Evolutionary conservation across 768 basidiomycete species (phyloP), one percentile per base, ranked within the genome.

Genomic region (Macrolepiota fuliginosa): DNA sequence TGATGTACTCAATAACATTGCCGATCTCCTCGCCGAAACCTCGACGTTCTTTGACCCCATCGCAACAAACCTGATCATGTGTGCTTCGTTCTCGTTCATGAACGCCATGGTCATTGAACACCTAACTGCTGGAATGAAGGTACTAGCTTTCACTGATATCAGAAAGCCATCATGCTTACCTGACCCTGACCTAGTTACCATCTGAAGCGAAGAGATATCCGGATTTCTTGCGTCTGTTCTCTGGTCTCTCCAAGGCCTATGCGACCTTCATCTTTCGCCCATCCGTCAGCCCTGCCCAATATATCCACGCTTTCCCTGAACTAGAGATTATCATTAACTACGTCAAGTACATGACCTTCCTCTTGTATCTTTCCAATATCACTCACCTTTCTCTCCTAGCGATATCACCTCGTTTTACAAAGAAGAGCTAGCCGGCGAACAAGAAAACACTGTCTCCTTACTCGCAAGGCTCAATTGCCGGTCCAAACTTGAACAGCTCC

Each of bases 391-490:
- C 49, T 2, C 22, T 9, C 50, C 42, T 45, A 79, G 78, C 59
- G 78, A 80, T 37, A 65, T 79, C 29, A 63, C 78, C 1, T 79
- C 74, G 0, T 79, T 79, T 57, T 75, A 79, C 55, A 73, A 80
- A 60, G 79, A 80, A 69, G 78, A 79, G 54, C 56, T 68, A 1
- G 68, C 56, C 0, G 73, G 71, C 2, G 79, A 79, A 55, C 60
- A 63, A 4, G 69, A 71, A 37, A 79, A 78, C 59, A 73, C 68
- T 27, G 64, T 79, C 36, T 77, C 79, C 0, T 62, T 68, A 15
- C 58, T 73, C 0, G 77, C 77, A 0, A 62, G 63, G 11, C 67
- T 63, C 27, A 59, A 64, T 2, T 61, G 65, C 2, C 51, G 58
- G 6, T 63, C 71, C 3, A 78, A 77, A 57, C 49, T 70, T 51